Conservation (phyloP, 495 filamentous ascomycete species). For the Talaromyces nanjingensis region DNA sequence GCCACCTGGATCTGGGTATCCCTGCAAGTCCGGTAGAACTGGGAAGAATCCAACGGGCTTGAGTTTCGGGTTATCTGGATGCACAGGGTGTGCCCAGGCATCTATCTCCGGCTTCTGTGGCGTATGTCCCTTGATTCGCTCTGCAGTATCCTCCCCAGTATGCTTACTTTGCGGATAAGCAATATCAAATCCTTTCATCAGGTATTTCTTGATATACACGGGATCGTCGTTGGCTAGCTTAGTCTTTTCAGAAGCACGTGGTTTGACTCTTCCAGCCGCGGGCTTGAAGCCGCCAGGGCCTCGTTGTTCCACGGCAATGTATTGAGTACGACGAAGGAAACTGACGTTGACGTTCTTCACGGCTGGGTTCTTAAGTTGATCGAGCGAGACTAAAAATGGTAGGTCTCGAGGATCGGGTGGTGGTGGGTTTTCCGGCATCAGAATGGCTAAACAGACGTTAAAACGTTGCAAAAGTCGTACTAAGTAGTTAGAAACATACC, state of each 20-base stretch:
- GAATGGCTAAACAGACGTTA: constrained; percentile 54
- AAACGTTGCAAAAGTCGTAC: not conserved
- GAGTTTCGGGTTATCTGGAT: constrained; percentile 75
- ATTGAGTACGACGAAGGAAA: constrained; percentile 93
- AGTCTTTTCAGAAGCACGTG: constrained; percentile 34
- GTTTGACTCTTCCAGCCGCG: constrained; percentile 31
- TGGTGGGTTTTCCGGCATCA: constrained; percentile 61
- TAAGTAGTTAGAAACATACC: constrained; percentile 49
- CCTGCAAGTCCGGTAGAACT: constrained; percentile 79
- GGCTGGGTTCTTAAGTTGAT: constrained; percentile 74
- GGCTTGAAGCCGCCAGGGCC: constrained; percentile 31
- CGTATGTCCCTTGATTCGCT: constrained; percentile 46
- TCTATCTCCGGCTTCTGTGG: constrained; percentile 51
- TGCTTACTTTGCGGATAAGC: constrained; percentile 64
- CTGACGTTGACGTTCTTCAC: constrained; percentile 65
- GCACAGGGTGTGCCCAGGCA: constrained; percentile 67
- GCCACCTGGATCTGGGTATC: constrained; percentile 77
- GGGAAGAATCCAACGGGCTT: constrained; percentile 75
- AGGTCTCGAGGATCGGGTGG: constrained; percentile 75
- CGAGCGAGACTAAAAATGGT: constrained; percentile 68
- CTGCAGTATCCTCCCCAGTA: constrained; percentile 42
- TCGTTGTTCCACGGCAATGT: constrained; percentile 69
- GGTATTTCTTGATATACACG: constrained; percentile 69
- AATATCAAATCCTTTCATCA: constrained; percentile 79
- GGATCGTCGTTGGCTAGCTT: constrained; percentile 64